A percentile compares a stretch with the other conserved stretches of the same genome.
Conservation (phyloP, 768 basidiomycete genomes). For the Lactarius hatsudake region DNA sequence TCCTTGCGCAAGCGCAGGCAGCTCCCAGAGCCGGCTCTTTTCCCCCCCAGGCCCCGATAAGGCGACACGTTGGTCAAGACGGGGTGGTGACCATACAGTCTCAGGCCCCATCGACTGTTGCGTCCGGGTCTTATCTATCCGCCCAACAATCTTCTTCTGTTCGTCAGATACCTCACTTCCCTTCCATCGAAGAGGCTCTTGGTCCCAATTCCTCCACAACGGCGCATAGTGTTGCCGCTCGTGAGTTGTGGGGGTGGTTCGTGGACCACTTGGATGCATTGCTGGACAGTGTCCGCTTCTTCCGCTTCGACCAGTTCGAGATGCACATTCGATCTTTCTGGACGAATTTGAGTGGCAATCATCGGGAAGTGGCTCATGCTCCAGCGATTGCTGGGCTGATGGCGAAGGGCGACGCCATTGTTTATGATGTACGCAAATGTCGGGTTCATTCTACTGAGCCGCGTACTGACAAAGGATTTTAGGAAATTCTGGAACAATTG, state of each 20-base stretch:
- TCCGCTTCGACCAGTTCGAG: conserved; percentile 89
- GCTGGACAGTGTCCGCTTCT: conserved; percentile 70
- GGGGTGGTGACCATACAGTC: conserved; percentile 56
- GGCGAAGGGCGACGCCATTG: conserved; percentile 86
- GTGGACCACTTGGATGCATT: conserved; percentile 85
- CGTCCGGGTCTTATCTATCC: conserved; percentile 42
- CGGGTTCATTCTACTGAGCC: conserved; percentile 8
- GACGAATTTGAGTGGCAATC: conserved; percentile 66
- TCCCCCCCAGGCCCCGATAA: conserved; percentile 72
- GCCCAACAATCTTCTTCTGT: conserved; percentile 60
- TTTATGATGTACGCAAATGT: conserved; percentile 74
- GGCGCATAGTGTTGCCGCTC: conserved; percentile 72
- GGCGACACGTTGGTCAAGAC: conserved; percentile 57
- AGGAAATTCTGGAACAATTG: conserved; percentile 87
- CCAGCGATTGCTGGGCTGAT: conserved; percentile 86
- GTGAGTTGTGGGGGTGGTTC: conserved; percentile 91
- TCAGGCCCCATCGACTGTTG: conserved; percentile 40
- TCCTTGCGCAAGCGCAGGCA: conserved; percentile 76
- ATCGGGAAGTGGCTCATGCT: conserved; percentile 86
- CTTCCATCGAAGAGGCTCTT: conserved; percentile 82
- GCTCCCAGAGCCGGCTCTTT: conserved; percentile 55
- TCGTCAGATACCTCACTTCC: conserved; percentile 76
- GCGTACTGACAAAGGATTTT: conserved; percentile 28
- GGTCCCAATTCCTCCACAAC: conserved; percentile 65
- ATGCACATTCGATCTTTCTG: conserved; percentile 85